Evolutionary conservation across 352 stramenopile genomes (phyloP).

Genomic region (Pythium sukuiense): DNA sequence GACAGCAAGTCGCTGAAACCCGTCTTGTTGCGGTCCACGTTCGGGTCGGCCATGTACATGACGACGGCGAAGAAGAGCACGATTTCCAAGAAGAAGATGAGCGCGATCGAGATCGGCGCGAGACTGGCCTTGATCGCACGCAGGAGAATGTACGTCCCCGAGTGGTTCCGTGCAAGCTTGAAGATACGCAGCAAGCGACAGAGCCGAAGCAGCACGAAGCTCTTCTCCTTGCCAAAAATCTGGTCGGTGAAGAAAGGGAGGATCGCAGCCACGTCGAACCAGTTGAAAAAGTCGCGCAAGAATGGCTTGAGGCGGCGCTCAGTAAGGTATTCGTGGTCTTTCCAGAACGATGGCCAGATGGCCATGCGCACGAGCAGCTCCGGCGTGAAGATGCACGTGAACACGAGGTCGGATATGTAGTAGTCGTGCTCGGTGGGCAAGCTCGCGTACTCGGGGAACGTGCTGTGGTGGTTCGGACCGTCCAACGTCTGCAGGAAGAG

Average conservation of each 20-base stretch:
- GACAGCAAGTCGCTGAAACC: slow-evolving; percentile 78
- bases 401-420: slow-evolving; percentile 64
- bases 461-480: slow-evolving; percentile 65
- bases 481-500: slow-evolving; percentile 78
- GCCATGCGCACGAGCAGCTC: slow-evolving; percentile 66
- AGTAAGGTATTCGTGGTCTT: slow-evolving; percentile 66
- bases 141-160: slow-evolving; percentile 74
- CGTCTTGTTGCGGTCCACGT: slow-evolving; percentile 54
- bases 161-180: slow-evolving; percentile 77
- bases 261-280: slow-evolving; percentile 74
- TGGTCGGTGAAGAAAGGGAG: slow-evolving; percentile 75
- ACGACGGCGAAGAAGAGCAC: slow-evolving; percentile 78
- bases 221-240: slow-evolving; percentile 72
- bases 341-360: slow-evolving; percentile 78
- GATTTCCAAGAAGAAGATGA: slow-evolving; percentile 84
- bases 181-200: slow-evolving; percentile 78
- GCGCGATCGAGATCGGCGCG: slow-evolving; percentile 73
- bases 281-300: slow-evolving; percentile 78
- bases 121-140: slow-evolving; percentile 70
- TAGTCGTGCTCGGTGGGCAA: slow-evolving; percentile 52
- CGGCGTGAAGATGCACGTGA: slow-evolving; percentile 69
- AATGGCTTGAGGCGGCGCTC: slow-evolving; percentile 68
- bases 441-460: slow-evolving; percentile 59
- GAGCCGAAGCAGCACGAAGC: slow-evolving; percentile 70
- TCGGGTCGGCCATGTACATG: slow-evolving; percentile 83